A percentile compares a stretch with the other conserved stretches of the same genome.
Evolutionary conservation across 768 basidiomycete species (phyloP).

Genomic region (Pleurotus ostreatus): DNA sequence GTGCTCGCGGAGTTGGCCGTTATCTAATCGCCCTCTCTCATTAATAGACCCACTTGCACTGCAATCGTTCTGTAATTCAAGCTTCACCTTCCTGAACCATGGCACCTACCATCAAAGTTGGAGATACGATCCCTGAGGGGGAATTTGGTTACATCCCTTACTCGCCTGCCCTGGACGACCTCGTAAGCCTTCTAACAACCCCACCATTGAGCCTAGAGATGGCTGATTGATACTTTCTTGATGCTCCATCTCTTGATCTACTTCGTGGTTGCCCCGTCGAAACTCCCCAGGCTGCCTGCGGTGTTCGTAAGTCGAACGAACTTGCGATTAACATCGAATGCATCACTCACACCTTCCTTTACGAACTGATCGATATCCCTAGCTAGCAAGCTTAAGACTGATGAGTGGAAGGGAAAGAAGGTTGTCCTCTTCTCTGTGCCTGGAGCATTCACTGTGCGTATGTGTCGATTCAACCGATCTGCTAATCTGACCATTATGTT

Average conservation of each 20-base stretch:
- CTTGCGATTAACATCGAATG: too few species aligned
- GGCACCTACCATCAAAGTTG: constrained; percentile 42
- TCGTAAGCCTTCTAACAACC: constrained; percentile 31
- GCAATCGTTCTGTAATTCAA: background rate
- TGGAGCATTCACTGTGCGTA: constrained; percentile 72
- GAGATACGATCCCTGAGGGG: constrained; percentile 44
- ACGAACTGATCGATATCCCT: constrained; percentile 2
- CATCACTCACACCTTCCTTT: too few species aligned
- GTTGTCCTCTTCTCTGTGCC: constrained; percentile 77
- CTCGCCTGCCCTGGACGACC: constrained; percentile 56
- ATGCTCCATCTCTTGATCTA: background rate
- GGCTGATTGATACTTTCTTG: background rate
- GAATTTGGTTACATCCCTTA: constrained; percentile 56
- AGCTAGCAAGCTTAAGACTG: constrained; percentile 53
- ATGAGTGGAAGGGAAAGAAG: constrained; percentile 78
- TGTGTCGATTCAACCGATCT: background rate
- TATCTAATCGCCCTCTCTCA: constrained; percentile 3
- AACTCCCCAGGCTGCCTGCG: constrained; percentile 50
- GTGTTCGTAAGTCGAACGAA: constrained; percentile 47
- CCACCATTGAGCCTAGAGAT: background rate
- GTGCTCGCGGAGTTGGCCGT: constrained; percentile 7
- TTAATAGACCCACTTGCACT: background rate
- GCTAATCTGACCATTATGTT: constrained; percentile 18
- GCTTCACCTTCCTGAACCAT: constrained; percentile 12
- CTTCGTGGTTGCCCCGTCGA: background rate